Conservation (phyloP, 2,329 filamentous ascomycete genomes). For the Nothophoma quercina region DNA sequence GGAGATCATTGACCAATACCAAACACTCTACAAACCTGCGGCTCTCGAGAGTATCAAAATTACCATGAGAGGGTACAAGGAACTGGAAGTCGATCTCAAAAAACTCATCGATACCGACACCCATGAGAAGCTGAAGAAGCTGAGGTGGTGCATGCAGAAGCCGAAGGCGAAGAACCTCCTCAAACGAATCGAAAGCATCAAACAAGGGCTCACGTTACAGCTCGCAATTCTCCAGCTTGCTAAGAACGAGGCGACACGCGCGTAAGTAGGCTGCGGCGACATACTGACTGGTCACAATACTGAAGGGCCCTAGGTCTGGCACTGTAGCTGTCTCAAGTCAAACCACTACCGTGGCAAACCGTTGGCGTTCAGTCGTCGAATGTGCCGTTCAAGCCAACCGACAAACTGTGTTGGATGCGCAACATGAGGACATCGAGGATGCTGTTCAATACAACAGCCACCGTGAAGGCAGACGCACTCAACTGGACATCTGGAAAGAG, state of each 20-base stretch:
- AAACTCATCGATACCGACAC: neutral
- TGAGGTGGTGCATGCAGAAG: neutral
- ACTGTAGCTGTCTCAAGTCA: too few relatives aligned
- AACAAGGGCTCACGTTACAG: neutral
- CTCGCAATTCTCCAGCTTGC: neutral
- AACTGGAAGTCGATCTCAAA: neutral
- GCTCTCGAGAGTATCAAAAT: neutral
- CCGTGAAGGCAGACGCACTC: neutral
- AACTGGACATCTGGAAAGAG: neutral
- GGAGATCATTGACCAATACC: neutral
- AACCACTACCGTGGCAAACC: neutral
- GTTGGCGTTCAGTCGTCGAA: neutral
- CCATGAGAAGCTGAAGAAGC: neutral
- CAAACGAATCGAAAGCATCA: neutral
- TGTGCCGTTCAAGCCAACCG: constrained; percentile 1
- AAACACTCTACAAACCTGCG: neutral
- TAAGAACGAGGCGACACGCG: neutral
- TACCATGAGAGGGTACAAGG: neutral
- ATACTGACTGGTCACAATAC: too few relatives aligned
- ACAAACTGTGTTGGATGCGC: neutral
- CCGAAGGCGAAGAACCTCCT: neutral
- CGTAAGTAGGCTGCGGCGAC: too few relatives aligned
- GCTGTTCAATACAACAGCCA: neutral
- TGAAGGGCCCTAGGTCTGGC: too few relatives aligned
- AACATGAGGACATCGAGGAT: neutral